phyloP scores from a whole-genome alignment of 106 monocot genomes.

The Narthecium ossifragum region DNA sequence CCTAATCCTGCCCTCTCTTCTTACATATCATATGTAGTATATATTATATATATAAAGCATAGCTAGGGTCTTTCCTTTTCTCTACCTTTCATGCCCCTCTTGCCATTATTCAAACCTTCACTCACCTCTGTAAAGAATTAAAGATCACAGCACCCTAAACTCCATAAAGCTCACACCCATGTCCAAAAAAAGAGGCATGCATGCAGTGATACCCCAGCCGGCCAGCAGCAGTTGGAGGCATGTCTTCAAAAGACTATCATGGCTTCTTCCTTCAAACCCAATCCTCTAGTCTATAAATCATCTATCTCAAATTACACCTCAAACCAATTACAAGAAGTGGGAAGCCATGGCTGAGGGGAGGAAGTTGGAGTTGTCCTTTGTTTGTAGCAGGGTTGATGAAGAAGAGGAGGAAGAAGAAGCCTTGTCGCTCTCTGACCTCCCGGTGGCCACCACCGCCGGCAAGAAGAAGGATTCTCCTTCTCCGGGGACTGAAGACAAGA shows the following conservation, averaged over 20 bases:
- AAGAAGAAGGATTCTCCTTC: neutral
- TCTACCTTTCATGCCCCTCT: neutral
- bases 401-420: constrained; percentile 7
- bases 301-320: neutral
- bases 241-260: neutral
- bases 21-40: too few relatives aligned
- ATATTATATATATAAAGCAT: neutral
- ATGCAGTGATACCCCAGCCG: neutral
- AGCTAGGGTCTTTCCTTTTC: neutral
- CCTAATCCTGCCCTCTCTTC: too few relatives aligned
- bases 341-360: neutral
- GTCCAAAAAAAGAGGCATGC: neutral
- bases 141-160: neutral
- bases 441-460: neutral
- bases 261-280: neutral
- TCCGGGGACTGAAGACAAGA: neutral
- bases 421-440: constrained; percentile 12
- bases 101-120: neutral
- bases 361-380: neutral
- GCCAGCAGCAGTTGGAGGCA: neutral
- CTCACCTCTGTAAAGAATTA: neutral
- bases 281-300: neutral
- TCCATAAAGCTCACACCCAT: neutral
- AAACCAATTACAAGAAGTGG: neutral
- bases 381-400: neutral